These are phyloP conservation scores for Carallia pectinifolia DNA, from an alignment of 345 rosid genomes.

Conservation along the genomic window DNA sequence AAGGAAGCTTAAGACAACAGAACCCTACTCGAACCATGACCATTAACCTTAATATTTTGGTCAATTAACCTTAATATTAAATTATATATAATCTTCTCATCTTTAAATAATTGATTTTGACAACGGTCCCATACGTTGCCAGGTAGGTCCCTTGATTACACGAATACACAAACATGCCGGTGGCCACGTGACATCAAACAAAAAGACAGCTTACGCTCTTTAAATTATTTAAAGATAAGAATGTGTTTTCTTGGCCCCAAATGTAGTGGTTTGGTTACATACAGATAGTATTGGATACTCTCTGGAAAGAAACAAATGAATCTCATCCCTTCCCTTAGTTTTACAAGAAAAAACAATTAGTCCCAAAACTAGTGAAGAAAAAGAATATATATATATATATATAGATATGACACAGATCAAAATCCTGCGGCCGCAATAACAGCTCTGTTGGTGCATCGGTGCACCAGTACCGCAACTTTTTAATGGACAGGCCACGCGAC, in stretches of 20 bases:
- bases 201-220: neutral
- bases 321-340: constrained; percentile 14
- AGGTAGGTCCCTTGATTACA: neutral
- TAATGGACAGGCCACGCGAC: too few species aligned
- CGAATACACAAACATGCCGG: neutral
- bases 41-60: too few species aligned
- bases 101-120: too few species aligned
- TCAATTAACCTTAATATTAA: too few species aligned
- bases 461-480: neutral
- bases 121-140: neutral
- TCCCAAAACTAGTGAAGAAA: neutral
- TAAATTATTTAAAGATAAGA: neutral
- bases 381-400: too few species aligned
- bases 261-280: constrained; percentile 21
- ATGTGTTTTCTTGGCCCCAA: constrained; percentile 15
- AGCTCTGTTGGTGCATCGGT: neutral
- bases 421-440: neutral
- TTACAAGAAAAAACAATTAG: neutral
- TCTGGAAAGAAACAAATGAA: constrained; percentile 28
- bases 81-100: too few species aligned
- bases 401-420: neutral
- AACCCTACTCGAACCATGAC: too few species aligned
- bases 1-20: too few species aligned
- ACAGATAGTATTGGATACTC: neutral
- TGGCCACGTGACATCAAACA: constrained; percentile 9